These are phyloP conservation scores for Scutellaria minor DNA, from an alignment of 257 asterid species.

Conservation along the genomic window DNA sequence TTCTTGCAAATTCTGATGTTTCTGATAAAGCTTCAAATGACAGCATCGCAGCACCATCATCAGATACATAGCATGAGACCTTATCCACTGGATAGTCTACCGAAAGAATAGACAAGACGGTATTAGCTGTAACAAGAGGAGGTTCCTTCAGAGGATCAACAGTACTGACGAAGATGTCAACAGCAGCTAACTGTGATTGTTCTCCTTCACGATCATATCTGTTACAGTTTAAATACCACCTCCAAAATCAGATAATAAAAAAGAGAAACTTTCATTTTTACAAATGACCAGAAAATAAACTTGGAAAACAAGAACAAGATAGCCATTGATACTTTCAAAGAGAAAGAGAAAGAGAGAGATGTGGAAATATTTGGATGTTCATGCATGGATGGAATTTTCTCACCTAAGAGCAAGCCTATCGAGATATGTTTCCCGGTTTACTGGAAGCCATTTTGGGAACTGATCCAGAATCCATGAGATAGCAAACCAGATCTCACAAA, in stretches of 20 bases:
- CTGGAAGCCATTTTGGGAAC: slow-evolving; percentile 90
- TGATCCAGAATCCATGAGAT: slow-evolving; percentile 89
- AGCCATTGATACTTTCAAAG: not conserved
- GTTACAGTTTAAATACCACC: slow-evolving; percentile 30
- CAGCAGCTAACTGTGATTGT: slow-evolving; percentile 87
- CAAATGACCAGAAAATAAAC: not conserved
- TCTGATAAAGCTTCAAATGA: slow-evolving; percentile 81
- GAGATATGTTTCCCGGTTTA: slow-evolving; percentile 84
- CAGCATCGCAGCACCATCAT: slow-evolving; percentile 89
- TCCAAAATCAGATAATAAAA: slow-evolving; percentile 28
- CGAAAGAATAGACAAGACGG: slow-evolving; percentile 79
- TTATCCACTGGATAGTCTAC: slow-evolving; percentile 89
- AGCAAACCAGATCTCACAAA: slow-evolving; percentile 92
- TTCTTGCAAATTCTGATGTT: slow-evolving; percentile 85
- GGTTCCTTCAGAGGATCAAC: slow-evolving; percentile 91
- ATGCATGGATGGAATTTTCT: slow-evolving; percentile 12
- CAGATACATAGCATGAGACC: slow-evolving; percentile 87
- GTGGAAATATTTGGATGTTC: slow-evolving; percentile 13
- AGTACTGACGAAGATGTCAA: slow-evolving; percentile 89
- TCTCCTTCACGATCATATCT: slow-evolving; percentile 90
- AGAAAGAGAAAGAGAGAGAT: not conserved
- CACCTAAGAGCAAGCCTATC: slow-evolving; percentile 83
- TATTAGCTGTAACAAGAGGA: slow-evolving; percentile 87
- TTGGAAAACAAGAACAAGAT: not conserved
- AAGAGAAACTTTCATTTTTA: not conserved